Evolutionary conservation across 306 rosid genomes (phyloP).

Genomic region (Trifolium repens): DNA sequence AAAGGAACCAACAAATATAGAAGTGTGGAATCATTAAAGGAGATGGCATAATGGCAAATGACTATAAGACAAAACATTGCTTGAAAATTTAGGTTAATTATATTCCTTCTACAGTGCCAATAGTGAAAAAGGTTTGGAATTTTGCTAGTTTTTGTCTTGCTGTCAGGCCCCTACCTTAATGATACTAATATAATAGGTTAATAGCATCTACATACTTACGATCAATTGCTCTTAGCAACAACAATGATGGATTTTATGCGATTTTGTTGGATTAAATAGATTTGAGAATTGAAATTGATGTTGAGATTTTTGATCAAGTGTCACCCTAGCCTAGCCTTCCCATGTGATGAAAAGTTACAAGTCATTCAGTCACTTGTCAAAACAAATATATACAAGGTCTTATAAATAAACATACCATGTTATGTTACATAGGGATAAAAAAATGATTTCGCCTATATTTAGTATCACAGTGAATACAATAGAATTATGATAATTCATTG

Average conservation of each 20-base stretch:
- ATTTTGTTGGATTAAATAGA: conserved; percentile 19
- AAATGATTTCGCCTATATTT: background rate
- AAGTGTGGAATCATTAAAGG: conserved; percentile 41
- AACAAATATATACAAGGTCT: background rate
- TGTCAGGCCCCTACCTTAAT: conserved; percentile 39
- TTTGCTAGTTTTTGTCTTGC: conserved; percentile 12
- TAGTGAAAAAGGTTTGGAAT: conserved; percentile 19
- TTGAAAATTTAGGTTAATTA: conserved; percentile 41
- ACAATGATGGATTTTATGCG: conserved; percentile 39
- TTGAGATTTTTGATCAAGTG: conserved; percentile 27
- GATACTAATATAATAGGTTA: conserved; percentile 10
- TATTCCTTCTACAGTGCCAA: conserved; percentile 22
- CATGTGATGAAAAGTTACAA: conserved; percentile 38
- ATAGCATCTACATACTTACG: conserved; percentile 31
- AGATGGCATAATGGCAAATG: conserved; percentile 31
- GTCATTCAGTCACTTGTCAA: conserved; percentile 33
- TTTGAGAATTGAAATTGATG: conserved; percentile 19
- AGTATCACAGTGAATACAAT: fast-evolving
- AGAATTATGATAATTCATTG: too few relatives aligned
- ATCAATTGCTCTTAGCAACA: conserved; percentile 21
- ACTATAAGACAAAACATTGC: conserved; percentile 43
- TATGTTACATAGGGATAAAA: background rate
- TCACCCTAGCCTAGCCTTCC: conserved; percentile 12
- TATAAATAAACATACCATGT: background rate
- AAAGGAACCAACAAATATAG: conserved; percentile 13